These are phyloP conservation scores for Ganoderma lingzhi DNA, from an alignment of 1,284 basidiomycete genomes.

Conservation along the genomic window DNA sequence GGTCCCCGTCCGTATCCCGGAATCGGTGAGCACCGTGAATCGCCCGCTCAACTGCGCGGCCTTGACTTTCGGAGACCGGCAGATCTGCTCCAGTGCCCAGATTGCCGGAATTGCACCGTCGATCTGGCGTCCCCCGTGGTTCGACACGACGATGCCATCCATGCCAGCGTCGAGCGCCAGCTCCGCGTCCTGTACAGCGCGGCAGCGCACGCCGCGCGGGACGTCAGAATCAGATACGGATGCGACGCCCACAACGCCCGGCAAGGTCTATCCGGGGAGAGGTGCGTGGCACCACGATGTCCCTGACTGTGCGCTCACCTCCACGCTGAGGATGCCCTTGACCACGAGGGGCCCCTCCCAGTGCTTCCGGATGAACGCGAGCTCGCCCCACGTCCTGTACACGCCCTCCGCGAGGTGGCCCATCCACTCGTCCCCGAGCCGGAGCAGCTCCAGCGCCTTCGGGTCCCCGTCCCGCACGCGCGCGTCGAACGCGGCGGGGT, in stretches of 20 bases:
- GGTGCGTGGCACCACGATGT: constrained; percentile 12
- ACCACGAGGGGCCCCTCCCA: constrained; percentile 76
- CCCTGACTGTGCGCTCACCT: constrained; percentile 14
- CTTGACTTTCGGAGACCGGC: constrained; percentile 60
- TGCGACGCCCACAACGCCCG: background rate
- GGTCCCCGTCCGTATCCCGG: constrained; percentile 77
- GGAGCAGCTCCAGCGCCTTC: constrained; percentile 44
- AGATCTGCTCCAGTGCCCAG: constrained; percentile 69
- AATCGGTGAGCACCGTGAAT: constrained; percentile 80
- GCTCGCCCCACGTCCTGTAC: constrained; percentile 68
- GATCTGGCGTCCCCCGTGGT: constrained; percentile 66
- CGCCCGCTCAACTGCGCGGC: constrained; percentile 61
- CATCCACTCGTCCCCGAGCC: constrained; percentile 61
- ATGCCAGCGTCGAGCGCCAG: constrained; percentile 67
- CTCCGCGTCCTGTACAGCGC: constrained; percentile 63
- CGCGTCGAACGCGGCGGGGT: constrained; percentile 51
- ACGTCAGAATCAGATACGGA: background rate
- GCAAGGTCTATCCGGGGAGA: background rate
- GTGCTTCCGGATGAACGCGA: constrained; percentile 65
- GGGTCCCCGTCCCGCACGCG: constrained; percentile 53
- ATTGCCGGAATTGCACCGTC: constrained; percentile 66
- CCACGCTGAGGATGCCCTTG: constrained; percentile 69
- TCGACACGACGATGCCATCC: constrained; percentile 82
- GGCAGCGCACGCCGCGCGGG: no score
- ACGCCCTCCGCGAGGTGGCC: constrained; percentile 62